phyloP scores from a whole-genome alignment of 176 grass and related monocot genomes.

The Aegilops umbellulata region DNA sequence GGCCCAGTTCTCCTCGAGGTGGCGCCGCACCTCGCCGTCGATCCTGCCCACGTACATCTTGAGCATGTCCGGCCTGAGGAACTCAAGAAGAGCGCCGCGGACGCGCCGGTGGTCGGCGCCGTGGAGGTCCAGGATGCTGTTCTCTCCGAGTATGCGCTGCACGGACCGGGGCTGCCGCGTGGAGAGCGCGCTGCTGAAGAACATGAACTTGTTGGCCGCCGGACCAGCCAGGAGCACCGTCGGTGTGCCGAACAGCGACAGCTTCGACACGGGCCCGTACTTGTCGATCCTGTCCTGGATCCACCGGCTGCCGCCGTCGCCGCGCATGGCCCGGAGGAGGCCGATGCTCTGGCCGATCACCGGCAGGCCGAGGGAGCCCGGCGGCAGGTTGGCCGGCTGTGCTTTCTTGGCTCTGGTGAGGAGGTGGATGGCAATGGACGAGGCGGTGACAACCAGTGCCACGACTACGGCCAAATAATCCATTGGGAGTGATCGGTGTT shows the following conservation, averaged over 20 bases:
- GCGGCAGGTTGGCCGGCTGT: constrained; percentile 22
- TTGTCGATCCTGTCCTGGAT: neutral
- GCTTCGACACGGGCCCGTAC: constrained; percentile 59
- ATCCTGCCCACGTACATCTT: constrained; percentile 41
- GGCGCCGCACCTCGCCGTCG: constrained; percentile 45
- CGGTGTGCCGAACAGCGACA: constrained; percentile 50
- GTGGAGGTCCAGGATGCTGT: constrained; percentile 29
- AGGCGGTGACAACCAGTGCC: neutral
- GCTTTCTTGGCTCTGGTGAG: neutral
- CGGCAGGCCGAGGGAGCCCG: constrained; percentile 48
- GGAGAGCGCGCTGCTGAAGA: constrained; percentile 31
- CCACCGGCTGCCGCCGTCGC: constrained; percentile 1
- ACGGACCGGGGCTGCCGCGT: constrained; percentile 37
- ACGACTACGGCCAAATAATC: constrained; percentile 20
- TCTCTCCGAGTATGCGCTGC: constrained; percentile 24
- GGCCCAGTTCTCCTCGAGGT: constrained; percentile 40
- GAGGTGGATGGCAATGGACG: constrained; percentile 13
- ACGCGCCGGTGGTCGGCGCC: constrained; percentile 49
- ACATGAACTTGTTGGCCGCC: constrained; percentile 46
- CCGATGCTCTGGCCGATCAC: constrained; percentile 46
- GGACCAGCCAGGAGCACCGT: constrained; percentile 31
- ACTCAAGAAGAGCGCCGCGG: constrained; percentile 39
- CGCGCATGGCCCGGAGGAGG: constrained; percentile 56
- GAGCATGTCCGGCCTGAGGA: constrained; percentile 55
- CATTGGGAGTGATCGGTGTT: constrained; percentile 5